A percentile compares a stretch with the other conserved stretches of the same genome.
phyloP scores from a whole-genome alignment of 495 filamentous ascomycete species.

The Astrothelium subdiscretum region DNA sequence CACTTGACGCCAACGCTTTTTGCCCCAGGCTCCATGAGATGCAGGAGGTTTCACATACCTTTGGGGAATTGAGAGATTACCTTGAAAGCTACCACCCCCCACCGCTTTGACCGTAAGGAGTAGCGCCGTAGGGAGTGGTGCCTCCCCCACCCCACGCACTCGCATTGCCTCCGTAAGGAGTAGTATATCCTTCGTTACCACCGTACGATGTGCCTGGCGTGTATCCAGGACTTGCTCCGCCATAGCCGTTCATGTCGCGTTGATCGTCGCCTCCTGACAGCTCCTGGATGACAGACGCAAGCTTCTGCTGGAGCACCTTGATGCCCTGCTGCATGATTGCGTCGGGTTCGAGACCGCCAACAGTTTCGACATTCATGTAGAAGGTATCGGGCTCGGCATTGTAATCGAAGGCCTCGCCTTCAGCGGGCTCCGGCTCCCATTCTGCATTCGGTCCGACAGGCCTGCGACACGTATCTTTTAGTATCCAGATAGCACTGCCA shows the following conservation, averaged over 20 bases:
- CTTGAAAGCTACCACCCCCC: neutral
- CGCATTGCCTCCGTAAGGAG: neutral
- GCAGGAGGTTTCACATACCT: neutral
- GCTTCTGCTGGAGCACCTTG: conserved; percentile 76
- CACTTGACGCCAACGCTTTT: neutral
- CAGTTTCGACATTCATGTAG: conserved; percentile 86
- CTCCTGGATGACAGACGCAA: conserved; percentile 70
- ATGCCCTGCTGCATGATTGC: conserved; percentile 80
- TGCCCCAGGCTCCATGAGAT: neutral
- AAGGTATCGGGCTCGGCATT: conserved; percentile 74
- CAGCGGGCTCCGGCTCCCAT: conserved; percentile 72
- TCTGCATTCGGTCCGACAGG: conserved; percentile 73
- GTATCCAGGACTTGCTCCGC: conserved; percentile 25
- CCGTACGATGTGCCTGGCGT: conserved; percentile 45
- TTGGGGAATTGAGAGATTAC: neutral
- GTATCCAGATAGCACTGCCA: neutral
- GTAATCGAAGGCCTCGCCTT: conserved; percentile 80
- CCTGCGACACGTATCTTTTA: conserved; percentile 37
- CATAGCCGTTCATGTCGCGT: conserved; percentile 39
- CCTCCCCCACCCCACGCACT: conserved; percentile 7
- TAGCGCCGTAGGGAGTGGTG: conserved; percentile 10
- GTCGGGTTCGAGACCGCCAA: conserved; percentile 79
- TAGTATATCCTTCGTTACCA: conserved; percentile 14
- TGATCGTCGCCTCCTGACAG: conserved; percentile 40
- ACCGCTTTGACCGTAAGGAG: conserved; percentile 13